Percentiles rank a stretch among this genome's conserved stretches.
phyloP scores from a whole-genome alignment of 805 yeast genomes.

The Suhomyces sp. region DNA sequence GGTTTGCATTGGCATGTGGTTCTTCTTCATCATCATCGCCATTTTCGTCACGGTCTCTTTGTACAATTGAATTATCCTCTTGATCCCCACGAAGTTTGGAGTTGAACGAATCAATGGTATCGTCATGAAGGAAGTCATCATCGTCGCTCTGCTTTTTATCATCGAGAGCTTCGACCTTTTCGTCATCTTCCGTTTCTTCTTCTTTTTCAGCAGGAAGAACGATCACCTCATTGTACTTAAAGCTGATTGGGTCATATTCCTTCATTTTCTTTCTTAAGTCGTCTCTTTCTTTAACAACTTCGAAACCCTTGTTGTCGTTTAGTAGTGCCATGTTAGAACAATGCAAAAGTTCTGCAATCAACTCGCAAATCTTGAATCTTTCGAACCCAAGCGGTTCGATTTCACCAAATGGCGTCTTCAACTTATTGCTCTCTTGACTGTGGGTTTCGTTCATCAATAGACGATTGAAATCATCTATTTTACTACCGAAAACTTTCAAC shows the following conservation, averaged over 20 bases:
- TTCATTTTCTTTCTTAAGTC: conserved; percentile 40
- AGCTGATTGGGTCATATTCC: conserved; percentile 43
- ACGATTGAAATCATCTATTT: conserved; percentile 36
- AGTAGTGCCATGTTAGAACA: conserved; percentile 48
- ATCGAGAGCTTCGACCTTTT: conserved; percentile 23
- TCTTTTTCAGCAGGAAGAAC: conserved; percentile 29
- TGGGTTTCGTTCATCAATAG: conserved; percentile 27
- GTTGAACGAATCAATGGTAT: conserved; percentile 24
- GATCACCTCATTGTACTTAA: conserved; percentile 45
- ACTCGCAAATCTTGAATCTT: conserved; percentile 46
- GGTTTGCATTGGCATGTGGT: conserved; percentile 44
- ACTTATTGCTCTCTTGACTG: conserved; percentile 16
- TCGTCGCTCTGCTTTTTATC: conserved; percentile 15
- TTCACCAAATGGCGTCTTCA: conserved; percentile 28
- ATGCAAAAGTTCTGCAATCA: conserved; percentile 46
- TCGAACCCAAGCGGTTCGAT: conserved; percentile 46
- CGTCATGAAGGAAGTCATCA: conserved; percentile 6
- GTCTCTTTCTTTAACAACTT: conserved; percentile 40
- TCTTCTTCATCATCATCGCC: conserved; percentile 37
- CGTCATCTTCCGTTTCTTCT: conserved; percentile 11
- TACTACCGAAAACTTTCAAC: conserved; percentile 38
- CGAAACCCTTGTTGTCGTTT: conserved; percentile 45
- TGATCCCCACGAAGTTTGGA: conserved; percentile 5
- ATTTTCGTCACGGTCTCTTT: conserved; percentile 35
- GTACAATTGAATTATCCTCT: conserved; percentile 9